Base-by-base conservation (phyloP, 1,139 yeast species). In the Lodderomyces jiufengensis region DNA sequence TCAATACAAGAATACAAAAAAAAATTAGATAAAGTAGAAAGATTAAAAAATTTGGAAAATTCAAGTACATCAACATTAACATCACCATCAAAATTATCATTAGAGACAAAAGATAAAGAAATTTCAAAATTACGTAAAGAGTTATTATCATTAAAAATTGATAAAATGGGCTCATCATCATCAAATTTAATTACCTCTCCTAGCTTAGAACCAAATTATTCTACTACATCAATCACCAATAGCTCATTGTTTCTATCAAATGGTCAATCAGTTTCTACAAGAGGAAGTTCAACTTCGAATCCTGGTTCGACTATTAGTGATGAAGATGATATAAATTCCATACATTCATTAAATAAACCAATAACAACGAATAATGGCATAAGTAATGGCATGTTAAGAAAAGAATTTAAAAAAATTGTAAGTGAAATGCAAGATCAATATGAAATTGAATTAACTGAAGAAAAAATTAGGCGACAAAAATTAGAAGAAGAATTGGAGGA, bases 351-450 rank as follows among this genome's bases (percentile, higher is more conserved):
- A 5, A 40, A 16, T 32, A 46, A 53, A 37, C 58, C 57, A 15
- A 46, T 29, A n/a, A 37, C 45, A 8, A 14, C 28, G 2, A 15
- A 29, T 16, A 24, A 31, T 20, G 52, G 54, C 8, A 59, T 52
- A 44, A 63, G 70, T 48, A 66, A 57, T 36, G 72, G 67, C 1
- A 76, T 81, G 2, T 61, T 84, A 47, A 68, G 88, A 39, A 74
- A 79, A 47, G 90, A 84, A 56, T 84, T 84, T 63, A 79, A 78
- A 50, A 78, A 76, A 49, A 71, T 84, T 29, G 80, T 84, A 1
- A 64, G 68, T 37, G 83, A 78, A 32, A 70, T 84, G 44, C 84
- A 80, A 43, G 74, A 69, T 31, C 77, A 73, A 42, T 81, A 81
- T 49, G 81, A 76, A 44, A 55, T 64, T 20, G 84, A 80, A 47